Conservation (phyloP, 73 alveolate genomes). For the Paramecium caudatum region DNA sequence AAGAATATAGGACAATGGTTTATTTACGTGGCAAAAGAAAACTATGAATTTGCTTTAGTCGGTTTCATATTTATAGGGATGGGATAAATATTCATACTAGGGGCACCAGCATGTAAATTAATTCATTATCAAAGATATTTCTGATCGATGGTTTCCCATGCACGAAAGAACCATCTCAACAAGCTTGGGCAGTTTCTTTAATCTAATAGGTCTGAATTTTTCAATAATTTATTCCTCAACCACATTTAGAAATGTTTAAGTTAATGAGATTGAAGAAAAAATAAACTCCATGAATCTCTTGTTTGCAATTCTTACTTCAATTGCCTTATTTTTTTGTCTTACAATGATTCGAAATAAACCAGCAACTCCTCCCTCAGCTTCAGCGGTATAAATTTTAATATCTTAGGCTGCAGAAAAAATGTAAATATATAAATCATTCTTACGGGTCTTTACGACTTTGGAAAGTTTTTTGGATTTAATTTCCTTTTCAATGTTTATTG, state of each 20-base stretch:
- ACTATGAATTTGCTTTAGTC: not conserved
- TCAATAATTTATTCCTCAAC: not conserved
- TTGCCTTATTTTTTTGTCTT: slow-evolving; percentile 22
- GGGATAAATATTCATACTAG: slow-evolving; percentile 27
- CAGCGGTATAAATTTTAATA: not conserved
- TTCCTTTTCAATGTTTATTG: slow-evolving; percentile 4
- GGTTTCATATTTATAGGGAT: slow-evolving; percentile 41
- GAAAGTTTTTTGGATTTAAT: not conserved
- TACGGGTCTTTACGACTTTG: not conserved
- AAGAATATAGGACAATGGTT: slow-evolving; percentile 38
- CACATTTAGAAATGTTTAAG: slow-evolving; percentile 11
- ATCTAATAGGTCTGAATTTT: slow-evolving; percentile 27
- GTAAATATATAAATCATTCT: not conserved
- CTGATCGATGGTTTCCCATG: slow-evolving; percentile 45
- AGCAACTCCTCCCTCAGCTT: not conserved
- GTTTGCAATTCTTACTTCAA: not conserved
- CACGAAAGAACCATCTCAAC: slow-evolving; percentile 32
- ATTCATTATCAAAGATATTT: not conserved
- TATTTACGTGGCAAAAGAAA: slow-evolving; percentile 25
- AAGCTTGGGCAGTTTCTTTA: slow-evolving; percentile 14
- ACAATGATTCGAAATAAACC: not conserved
- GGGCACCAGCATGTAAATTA: slow-evolving; percentile 30
- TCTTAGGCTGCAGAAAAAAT: slow-evolving; percentile 30
- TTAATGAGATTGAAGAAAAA: not conserved
- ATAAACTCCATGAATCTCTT: slow-evolving; percentile 24